phyloP scores from a whole-genome alignment of 2,329 filamentous ascomycete species.

The Cladosporium sp. region DNA sequence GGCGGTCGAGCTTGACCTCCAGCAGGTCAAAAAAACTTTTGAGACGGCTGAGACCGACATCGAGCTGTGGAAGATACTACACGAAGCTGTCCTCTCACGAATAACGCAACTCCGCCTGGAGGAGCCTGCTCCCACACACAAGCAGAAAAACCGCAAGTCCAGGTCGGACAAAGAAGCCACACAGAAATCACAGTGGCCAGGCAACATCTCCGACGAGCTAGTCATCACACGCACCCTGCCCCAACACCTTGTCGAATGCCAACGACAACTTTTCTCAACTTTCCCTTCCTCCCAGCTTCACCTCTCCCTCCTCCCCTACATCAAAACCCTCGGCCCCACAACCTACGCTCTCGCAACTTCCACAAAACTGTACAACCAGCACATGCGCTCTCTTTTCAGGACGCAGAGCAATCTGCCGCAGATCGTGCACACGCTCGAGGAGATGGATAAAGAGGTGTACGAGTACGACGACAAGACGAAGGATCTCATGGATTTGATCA shows the following conservation, averaged over 20 bases:
- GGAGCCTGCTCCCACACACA: neutral
- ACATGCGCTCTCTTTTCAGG: slow-evolving; percentile 16
- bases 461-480: slow-evolving; percentile 12
- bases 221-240: slow-evolving; percentile 5
- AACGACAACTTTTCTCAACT: neutral
- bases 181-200: slow-evolving; percentile 5
- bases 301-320: slow-evolving; percentile 15
- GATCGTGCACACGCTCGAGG: slow-evolving; percentile 15
- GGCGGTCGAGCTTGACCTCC: slow-evolving; percentile 11
- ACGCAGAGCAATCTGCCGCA: neutral
- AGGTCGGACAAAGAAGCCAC: neutral
- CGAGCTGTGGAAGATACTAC: slow-evolving; percentile 17
- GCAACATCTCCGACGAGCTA: neutral
- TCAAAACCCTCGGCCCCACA: slow-evolving; percentile 16
- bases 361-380: slow-evolving; percentile 16
- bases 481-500: neutral
- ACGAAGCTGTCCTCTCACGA: slow-evolving; percentile 10
- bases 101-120: slow-evolving; percentile 10
- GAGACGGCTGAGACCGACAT: slow-evolving; percentile 14
- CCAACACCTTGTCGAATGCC: slow-evolving; percentile 2
- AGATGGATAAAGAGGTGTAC: slow-evolving; percentile 22
- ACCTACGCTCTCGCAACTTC: slow-evolving; percentile 16
- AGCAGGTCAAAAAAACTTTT: slow-evolving; percentile 5
- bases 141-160: slow-evolving; percentile 1
- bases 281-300: slow-evolving; percentile 11